Base-by-base conservation (phyloP, 257 asterid species). In the Dorcoceras hygrometricum region DNA sequence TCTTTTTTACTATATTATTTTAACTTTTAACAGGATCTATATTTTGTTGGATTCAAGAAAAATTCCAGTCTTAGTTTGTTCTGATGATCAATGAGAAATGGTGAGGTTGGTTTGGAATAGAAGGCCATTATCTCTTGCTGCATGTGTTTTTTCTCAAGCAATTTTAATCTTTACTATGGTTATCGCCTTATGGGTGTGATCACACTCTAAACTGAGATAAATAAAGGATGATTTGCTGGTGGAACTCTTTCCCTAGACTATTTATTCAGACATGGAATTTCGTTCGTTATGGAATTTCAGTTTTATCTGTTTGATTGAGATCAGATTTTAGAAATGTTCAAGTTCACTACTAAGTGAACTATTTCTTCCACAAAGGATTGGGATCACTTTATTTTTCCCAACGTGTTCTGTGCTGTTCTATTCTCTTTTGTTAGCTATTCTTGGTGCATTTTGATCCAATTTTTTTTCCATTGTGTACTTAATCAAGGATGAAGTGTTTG, bases 121-220 rank as follows among this genome's bases (percentile, higher is more conserved):
- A 63, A 59, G 34, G 68, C 28, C 43, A 19, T 32, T 54, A 25
- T 60, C 70, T 73, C 24, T 64, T 54, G 46, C 73, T 56, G 59
- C 7, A n/a, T 5, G 55, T 70, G 54, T 9, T 63, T 26, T 29
- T n/a, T n/a, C n/a, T 58, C 19, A 54, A 57, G 32, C 36, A 61
- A 56, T 18, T 69, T 43, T 48, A 16, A 54, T 54, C 7, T 43
- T 28, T 10, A 53, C 61, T 31, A 14, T 50, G 25, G 27, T 27
- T 20, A 26, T 57, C 25, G 31, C 31, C 31, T 3, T 46, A 11
- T 48, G 28, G 0, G 24, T 62, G 59, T 27, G 39, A 32, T 32
- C 39, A 62, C 67, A 64, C 11, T 46, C 5, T n/a, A n/a, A n/a
- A n/a, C n/a, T n/a, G n/a, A n/a, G n/a, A n/a, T n/a, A n/a, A 54